phyloP scores from a whole-genome alignment of 371 early-diverging fungal genomes.

The Lichtheimia corymbifera region DNA sequence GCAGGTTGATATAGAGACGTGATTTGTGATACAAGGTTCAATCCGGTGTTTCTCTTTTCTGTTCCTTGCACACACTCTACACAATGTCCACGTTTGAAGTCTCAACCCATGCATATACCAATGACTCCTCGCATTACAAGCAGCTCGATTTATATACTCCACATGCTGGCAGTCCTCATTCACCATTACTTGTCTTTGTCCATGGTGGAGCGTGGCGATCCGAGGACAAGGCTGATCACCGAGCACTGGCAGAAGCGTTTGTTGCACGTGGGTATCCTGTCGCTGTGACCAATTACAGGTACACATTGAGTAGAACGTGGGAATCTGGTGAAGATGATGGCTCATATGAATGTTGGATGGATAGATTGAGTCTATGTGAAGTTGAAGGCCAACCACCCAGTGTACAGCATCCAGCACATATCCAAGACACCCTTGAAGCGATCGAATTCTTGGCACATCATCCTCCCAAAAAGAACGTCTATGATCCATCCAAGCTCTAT shows the following conservation, averaged over 20 bases:
- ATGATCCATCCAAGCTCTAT: conserved; percentile 47
- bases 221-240: conserved; percentile 69
- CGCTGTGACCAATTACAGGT: conserved; percentile 74
- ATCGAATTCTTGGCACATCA: conserved; percentile 42
- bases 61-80: too few relatives aligned
- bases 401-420: conserved; percentile 59
- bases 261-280: conserved; percentile 51
- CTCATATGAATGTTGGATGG: background rate
- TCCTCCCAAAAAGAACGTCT: conserved; percentile 13
- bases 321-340: background rate
- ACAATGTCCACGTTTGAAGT: background rate
- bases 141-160: conserved; percentile 36
- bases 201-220: conserved; percentile 89
- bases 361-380: conserved; percentile 33
- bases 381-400: conserved; percentile 14
- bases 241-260: conserved; percentile 44
- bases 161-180: background rate
- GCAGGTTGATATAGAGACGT: too few relatives aligned
- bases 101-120: conserved; percentile 1
- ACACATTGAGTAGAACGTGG: background rate
- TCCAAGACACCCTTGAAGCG: conserved; percentile 57
- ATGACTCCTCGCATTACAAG: background rate
- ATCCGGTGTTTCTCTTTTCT: too few relatives aligned
- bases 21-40: too few relatives aligned
- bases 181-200: conserved; percentile 66